Conservation (phyloP, 768 basidiomycete species). For the Tulasnella sp. region DNA sequence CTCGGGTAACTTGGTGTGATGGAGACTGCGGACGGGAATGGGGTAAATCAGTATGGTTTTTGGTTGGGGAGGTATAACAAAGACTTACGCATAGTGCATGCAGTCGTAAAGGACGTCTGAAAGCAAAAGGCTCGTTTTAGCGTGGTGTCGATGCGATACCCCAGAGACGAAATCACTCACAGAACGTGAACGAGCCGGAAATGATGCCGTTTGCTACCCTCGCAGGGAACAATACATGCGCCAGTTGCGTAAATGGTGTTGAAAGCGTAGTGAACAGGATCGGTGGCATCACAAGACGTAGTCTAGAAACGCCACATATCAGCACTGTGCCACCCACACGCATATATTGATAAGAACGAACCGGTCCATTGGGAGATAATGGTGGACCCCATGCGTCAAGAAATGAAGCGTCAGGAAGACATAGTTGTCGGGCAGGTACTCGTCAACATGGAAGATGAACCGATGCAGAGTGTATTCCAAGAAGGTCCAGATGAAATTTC, state of each 20-base stretch:
- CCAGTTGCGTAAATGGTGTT: constrained; percentile 79
- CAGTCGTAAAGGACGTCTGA: constrained; percentile 74
- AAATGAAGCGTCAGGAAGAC: constrained; percentile 81
- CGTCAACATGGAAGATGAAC: constrained; percentile 95
- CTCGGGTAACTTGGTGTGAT: constrained; percentile 75
- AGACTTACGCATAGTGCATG: constrained; percentile 81
- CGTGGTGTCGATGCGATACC: constrained; percentile 14
- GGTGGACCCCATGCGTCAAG: constrained; percentile 88
- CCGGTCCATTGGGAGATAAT: constrained; percentile 96
- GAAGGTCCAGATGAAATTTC: constrained; percentile 88
- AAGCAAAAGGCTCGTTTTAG: not conserved
- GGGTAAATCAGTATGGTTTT: constrained; percentile 30
- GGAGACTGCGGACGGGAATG: constrained; percentile 37
- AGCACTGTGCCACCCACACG: not conserved
- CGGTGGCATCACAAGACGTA: constrained; percentile 97
- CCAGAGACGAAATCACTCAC: constrained; percentile 12
- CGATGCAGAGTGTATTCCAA: constrained; percentile 90
- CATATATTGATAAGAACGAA: constrained; percentile 25
- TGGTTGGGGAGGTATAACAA: constrained; percentile 8
- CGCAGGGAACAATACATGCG: constrained; percentile 68
- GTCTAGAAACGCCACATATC: constrained; percentile 30
- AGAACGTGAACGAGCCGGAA: constrained; percentile 59
- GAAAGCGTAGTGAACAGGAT: constrained; percentile 65
- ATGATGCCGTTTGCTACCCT: constrained; percentile 88
- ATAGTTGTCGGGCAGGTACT: constrained; percentile 71